Conservation (phyloP, 768 basidiomycete species). For the Mycena maculata region DNA sequence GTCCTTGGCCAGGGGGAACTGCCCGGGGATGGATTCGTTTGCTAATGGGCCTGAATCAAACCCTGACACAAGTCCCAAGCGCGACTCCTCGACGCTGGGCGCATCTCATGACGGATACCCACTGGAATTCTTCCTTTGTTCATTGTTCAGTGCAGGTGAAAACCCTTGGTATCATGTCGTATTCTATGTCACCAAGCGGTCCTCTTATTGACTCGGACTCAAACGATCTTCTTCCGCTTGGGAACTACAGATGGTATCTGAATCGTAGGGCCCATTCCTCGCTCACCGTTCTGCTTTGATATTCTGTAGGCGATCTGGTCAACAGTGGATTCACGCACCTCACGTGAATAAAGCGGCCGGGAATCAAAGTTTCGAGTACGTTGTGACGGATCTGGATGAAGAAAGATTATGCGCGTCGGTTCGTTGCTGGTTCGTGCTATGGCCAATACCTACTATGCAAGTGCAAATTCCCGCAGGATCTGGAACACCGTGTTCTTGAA, state of each 20-base stretch:
- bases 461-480: slow-evolving; percentile 8
- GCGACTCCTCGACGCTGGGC: slow-evolving; percentile 13
- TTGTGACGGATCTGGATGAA: background rate
- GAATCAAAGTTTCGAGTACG: slow-evolving; percentile 2
- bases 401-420: background rate
- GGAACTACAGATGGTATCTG: slow-evolving; percentile 18
- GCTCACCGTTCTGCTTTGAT: too few relatives aligned
- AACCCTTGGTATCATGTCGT: slow-evolving; percentile 1
- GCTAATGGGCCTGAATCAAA: slow-evolving; percentile 16
- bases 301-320: too few relatives aligned
- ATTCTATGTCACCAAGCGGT: slow-evolving; percentile 3
- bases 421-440: background rate
- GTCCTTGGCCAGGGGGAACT: background rate
- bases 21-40: background rate
- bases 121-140: background rate
- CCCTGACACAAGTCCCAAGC: background rate
- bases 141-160: slow-evolving; percentile 7
- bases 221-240: background rate
- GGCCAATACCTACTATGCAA: background rate
- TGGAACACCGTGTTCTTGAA: background rate
- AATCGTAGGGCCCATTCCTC: background rate
- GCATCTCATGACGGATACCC: background rate
- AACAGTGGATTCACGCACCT: too few relatives aligned
- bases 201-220: background rate
- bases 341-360: background rate